These are phyloP conservation scores for Leccinum boreale DNA, from an alignment of 768 basidiomycete genomes.

Conservation along the genomic window DNA sequence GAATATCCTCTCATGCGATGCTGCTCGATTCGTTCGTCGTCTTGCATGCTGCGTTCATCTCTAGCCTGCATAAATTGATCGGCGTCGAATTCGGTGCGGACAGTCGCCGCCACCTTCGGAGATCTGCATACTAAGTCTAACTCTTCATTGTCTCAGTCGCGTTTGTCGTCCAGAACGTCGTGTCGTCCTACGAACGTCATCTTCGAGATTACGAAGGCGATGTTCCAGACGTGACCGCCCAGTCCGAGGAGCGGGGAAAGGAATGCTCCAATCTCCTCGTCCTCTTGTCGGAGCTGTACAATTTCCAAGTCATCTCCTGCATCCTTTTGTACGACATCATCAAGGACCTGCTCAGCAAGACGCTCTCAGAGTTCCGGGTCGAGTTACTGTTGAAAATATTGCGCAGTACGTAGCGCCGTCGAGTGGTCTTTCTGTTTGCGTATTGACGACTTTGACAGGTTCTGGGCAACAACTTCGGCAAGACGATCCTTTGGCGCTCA, in stretches of 20 bases:
- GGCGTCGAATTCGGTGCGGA: slow-evolving; percentile 87
- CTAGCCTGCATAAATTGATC: slow-evolving; percentile 73
- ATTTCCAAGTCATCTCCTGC: slow-evolving; percentile 90
- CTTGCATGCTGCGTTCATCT: slow-evolving; percentile 81
- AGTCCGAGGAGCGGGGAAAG: slow-evolving; percentile 58
- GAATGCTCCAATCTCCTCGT: slow-evolving; percentile 87
- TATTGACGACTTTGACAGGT: slow-evolving; percentile 44
- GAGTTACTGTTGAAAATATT: slow-evolving; percentile 85
- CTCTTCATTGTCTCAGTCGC: slow-evolving; percentile 51
- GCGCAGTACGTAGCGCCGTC: slow-evolving; percentile 52
- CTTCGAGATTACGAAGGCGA: slow-evolving; percentile 35
- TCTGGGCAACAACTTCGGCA: slow-evolving; percentile 89
- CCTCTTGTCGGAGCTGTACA: slow-evolving; percentile 89
- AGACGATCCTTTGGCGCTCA: slow-evolving; percentile 90
- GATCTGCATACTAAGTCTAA: not conserved
- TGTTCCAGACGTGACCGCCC: slow-evolving; percentile 11
- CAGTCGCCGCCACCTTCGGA: not conserved
- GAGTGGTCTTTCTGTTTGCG: not conserved
- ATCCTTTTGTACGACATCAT: slow-evolving; percentile 90
- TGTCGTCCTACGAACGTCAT: slow-evolving; percentile 63
- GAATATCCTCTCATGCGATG: slow-evolving; percentile 76
- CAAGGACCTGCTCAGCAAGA: slow-evolving; percentile 60
- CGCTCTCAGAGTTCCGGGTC: slow-evolving; percentile 74
- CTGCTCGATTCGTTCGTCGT: slow-evolving; percentile 89
- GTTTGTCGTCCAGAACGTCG: slow-evolving; percentile 72